A percentile compares a stretch with the other conserved stretches of the same genome.
phyloP scores from a whole-genome alignment of 139 green algal genomes.

The Tetradesmus obliquus region DNA sequence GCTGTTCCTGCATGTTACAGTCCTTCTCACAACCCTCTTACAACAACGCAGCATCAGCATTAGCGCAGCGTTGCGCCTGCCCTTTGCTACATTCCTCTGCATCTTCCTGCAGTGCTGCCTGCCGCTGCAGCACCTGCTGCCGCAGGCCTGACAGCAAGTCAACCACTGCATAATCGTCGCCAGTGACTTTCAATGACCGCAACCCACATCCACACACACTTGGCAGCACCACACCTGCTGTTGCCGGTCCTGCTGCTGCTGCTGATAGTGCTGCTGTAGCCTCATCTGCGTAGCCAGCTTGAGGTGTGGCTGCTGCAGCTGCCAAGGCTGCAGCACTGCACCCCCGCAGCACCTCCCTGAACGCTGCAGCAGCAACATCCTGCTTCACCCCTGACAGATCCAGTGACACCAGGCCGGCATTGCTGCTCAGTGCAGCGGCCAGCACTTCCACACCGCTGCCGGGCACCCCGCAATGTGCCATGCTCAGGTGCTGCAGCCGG shows the following conservation, averaged over 20 bases:
- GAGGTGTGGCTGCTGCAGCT: not conserved
- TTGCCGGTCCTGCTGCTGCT: not conserved
- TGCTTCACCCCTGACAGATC: not conserved
- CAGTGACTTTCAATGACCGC: not conserved
- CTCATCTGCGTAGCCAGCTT: not conserved
- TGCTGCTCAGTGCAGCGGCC: not conserved
- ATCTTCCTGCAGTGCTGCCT: not conserved
- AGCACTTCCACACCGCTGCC: not conserved
- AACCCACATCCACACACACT: not conserved
- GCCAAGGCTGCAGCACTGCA: not conserved
- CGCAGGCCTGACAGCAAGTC: not conserved
- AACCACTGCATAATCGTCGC: not conserved
- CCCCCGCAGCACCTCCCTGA: not conserved
- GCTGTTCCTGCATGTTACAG: no score
- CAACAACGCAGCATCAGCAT: not conserved
- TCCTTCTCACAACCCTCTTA: not conserved
- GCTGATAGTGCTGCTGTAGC: not conserved
- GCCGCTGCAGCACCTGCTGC: conserved; percentile 1
- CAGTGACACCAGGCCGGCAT: not conserved
- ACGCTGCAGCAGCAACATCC: not conserved
- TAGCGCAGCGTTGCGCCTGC: not conserved
- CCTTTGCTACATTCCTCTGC: not conserved
- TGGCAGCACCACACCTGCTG: not conserved
- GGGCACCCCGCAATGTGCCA: not conserved
- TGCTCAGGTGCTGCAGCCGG: not conserved